A percentile compares a stretch with the other conserved stretches of the same genome.
These are phyloP conservation scores for Croton setiger DNA, from an alignment of 441 rosid species.

Conservation along the genomic window DNA sequence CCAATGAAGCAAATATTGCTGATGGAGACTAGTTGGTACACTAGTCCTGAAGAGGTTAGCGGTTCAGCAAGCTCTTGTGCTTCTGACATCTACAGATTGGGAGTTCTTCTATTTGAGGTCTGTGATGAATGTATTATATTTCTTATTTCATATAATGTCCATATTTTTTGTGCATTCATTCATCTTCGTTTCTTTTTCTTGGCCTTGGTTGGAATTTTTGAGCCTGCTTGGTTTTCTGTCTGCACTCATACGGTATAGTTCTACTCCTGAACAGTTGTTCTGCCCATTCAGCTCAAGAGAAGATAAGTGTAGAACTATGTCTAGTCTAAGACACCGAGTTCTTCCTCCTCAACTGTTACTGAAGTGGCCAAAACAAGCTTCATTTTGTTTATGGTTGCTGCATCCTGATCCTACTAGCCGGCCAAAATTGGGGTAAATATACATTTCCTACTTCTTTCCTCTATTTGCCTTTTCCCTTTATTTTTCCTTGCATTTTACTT, in stretches of 20 bases:
- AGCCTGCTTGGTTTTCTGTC: constrained; percentile 19
- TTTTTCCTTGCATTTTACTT: neutral
- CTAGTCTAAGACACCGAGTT: constrained; percentile 91
- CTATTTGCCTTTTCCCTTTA: neutral
- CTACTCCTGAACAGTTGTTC: constrained; percentile 60
- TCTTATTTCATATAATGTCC: constrained; percentile 9
- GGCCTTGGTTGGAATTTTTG: constrained; percentile 10
- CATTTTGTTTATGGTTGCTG: constrained; percentile 91
- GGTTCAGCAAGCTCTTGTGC: constrained; percentile 63
- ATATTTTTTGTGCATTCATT: constrained; percentile 3
- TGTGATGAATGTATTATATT: constrained; percentile 19
- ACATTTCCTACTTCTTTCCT: neutral
- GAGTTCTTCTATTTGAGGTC: constrained; percentile 95
- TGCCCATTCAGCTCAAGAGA: constrained; percentile 83
- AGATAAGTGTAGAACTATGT: constrained; percentile 87
- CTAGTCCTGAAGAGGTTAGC: constrained; percentile 82
- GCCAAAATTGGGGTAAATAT: constrained; percentile 65
- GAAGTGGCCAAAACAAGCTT: constrained; percentile 88
- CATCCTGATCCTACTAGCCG: constrained; percentile 88
- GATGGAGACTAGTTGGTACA: constrained; percentile 86
- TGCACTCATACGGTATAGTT: constrained; percentile 34
- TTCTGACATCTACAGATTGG: constrained; percentile 84
- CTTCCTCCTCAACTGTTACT: constrained; percentile 91
- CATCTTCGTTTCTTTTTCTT: constrained; percentile 6
- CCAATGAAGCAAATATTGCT: constrained; percentile 86